Percentiles rank a stretch among this genome's conserved stretches.
These are phyloP conservation scores for Prunus padus DNA, from an alignment of 306 rosid species.

Conservation along the genomic window DNA sequence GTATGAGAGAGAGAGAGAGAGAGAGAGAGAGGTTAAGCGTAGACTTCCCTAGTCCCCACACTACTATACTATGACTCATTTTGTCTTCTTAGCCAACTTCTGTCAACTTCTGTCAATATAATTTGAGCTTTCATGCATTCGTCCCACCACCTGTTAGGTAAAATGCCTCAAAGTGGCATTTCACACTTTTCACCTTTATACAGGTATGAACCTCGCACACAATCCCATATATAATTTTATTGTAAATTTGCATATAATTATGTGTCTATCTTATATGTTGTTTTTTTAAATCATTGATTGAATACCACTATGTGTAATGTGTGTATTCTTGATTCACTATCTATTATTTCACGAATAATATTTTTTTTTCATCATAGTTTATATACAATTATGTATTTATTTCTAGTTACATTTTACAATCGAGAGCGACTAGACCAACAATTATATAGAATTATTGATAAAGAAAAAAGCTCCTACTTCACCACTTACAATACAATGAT, in stretches of 20 bases:
- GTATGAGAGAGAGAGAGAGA: neutral
- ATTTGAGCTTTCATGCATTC: slow-evolving; percentile 10
- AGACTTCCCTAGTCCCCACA: slow-evolving; percentile 10
- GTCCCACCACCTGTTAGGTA: slow-evolving; percentile 8
- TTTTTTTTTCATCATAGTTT: neutral
- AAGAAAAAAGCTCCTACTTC: neutral
- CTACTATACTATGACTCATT: neutral
- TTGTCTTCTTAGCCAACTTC: slow-evolving; percentile 25
- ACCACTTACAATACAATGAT: neutral
- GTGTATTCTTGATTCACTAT: too few species aligned
- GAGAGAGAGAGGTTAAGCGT: neutral
- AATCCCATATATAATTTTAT: neutral
- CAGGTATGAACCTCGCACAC: neutral
- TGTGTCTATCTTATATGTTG: neutral
- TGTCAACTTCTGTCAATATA: slow-evolving; percentile 7
- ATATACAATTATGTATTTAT: neutral
- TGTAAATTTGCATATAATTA: too few species aligned
- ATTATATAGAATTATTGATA: neutral
- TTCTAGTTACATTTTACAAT: too few species aligned
- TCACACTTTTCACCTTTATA: neutral
- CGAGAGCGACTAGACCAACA: neutral
- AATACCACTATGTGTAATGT: neutral
- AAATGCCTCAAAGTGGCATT: neutral
- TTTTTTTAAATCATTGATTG: neutral
- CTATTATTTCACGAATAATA: too few species aligned